phyloP scores from a whole-genome alignment of 441 rosid species.

The Arabidopsis hybrid region DNA sequence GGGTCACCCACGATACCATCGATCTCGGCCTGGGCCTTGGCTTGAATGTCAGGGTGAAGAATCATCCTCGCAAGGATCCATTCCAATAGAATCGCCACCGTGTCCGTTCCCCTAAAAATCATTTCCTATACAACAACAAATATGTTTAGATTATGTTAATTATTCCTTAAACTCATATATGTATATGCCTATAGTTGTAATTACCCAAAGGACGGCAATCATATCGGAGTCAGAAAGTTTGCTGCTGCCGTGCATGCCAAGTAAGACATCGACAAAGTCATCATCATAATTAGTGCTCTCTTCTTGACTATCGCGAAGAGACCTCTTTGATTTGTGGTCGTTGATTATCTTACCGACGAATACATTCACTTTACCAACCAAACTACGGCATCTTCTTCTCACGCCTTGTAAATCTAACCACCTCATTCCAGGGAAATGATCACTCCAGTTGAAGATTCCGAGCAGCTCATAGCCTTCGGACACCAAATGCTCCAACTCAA shows the following conservation, averaged over 20 bases:
- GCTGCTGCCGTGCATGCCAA: conserved; percentile 39
- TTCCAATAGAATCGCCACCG: conserved; percentile 74
- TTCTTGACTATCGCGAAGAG: not conserved
- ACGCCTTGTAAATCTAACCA: conserved; percentile 79
- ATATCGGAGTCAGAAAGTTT: conserved; percentile 42
- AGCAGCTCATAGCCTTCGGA: conserved; percentile 73
- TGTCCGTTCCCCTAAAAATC: conserved; percentile 88
- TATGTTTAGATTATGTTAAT: not conserved
- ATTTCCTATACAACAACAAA: conserved; percentile 55
- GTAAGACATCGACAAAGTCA: conserved; percentile 43
- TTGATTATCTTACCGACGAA: conserved; percentile 64
- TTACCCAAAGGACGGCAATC: conserved; percentile 47
- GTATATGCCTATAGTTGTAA: not conserved
- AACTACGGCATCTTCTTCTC: conserved; percentile 60
- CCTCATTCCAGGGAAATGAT: conserved; percentile 71
- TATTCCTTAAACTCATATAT: not conserved
- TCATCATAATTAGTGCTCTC: not conserved
- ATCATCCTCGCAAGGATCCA: conserved; percentile 85
- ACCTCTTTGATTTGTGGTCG: conserved; percentile 54
- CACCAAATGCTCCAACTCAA: conserved; percentile 68
- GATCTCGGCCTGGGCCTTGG: conserved; percentile 58
- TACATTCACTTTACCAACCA: conserved; percentile 58
- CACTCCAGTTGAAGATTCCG: conserved; percentile 83
- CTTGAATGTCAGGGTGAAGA: conserved; percentile 68
- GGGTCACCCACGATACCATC: conserved; percentile 37